A percentile compares a stretch with the other conserved stretches of the same genome.
Conservation (phyloP, 169 alveolate species). For the Eimeria acervulina region DNA sequence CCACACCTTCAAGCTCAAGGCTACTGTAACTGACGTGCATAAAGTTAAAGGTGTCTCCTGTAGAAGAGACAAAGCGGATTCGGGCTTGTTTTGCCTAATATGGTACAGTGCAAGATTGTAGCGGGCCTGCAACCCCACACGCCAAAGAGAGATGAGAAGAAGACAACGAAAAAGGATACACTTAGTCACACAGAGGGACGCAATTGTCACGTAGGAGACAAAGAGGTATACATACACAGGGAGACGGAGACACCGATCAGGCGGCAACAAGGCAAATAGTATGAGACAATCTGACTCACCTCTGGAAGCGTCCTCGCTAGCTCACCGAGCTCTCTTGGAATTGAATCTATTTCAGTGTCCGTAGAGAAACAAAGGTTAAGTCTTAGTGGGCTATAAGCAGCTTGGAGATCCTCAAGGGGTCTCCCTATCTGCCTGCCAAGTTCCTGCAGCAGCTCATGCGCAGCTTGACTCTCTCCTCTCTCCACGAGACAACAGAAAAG, state of each 20-base stretch:
- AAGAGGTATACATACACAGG: too few relatives aligned
- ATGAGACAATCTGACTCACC: neutral
- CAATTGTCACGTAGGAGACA: neutral
- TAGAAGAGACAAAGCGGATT: neutral
- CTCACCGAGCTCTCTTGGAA: neutral
- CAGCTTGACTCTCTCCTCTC: neutral
- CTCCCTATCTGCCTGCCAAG: neutral
- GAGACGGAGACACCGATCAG: too few relatives aligned
- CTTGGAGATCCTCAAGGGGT: neutral
- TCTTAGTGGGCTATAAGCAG: neutral
- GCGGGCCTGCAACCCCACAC: neutral
- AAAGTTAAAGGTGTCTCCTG: neutral
- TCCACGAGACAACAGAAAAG: conserved; percentile 1
- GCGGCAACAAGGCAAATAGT: neutral
- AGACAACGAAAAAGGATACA: neutral
- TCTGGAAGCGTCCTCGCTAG: neutral
- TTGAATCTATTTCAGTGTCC: neutral
- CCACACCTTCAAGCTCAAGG: neutral
- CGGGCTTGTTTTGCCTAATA: neutral
- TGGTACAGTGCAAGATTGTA: neutral
- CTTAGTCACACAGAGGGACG: neutral
- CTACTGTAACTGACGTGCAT: neutral
- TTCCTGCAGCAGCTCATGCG: neutral
- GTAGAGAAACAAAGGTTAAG: neutral
- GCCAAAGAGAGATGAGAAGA: too few relatives aligned